Base-by-base conservation (phyloP, 1,139 yeast genomes). In the Sugiyamaella neomexicana region DNA sequence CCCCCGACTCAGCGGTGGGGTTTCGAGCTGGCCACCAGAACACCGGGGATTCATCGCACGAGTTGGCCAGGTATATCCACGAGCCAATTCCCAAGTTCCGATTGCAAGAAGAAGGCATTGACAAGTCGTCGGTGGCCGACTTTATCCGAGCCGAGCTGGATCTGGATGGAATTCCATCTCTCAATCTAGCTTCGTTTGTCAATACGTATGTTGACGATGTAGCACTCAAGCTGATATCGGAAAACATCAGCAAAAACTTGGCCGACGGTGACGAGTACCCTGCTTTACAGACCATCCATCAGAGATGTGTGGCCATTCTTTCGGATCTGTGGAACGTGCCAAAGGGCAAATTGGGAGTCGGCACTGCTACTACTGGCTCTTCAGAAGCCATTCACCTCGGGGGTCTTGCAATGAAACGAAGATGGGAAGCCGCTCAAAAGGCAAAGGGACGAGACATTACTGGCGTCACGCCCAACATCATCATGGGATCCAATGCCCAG, bases 191-290 rank as follows among this genome's bases (percentile, higher is more conserved):
- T 9, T 85, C 93, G 27, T 90, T 90, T 68, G 97, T 90, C 61
- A 89, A 88, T 72, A 90, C 96, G 15, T 79, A 76, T 60, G 69
- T 85, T 43, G 81, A 81, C 56, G 82, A 78, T 2, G 69, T 70
- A 38, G 80, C 84, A 1, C 63, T 68, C 44, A 76, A 76, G 62
- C 76, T 90, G 61, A 79, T 85, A 55, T 55, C 69, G 31, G 91
- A 87, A 66, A 89, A 90, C 69, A 65, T 89, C 58, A 85, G 89
- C 62, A 90, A 90, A 77, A 90, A 90, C 71, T 75, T 90, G 68
- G 96, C 97, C 9, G 97, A 90, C 72, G 86, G 86, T 64, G 97
- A 90, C 69, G 97, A 90, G 74, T 90, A 90, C 70, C 97, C 97
- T 8, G 86, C 91, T 45, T 72, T 90, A 70, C 77, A 89, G 66